Percentiles rank a stretch among this genome's conserved stretches.
phyloP scores from a whole-genome alignment of 2,329 filamentous ascomycete species.

The Juglanconis juglandina region DNA sequence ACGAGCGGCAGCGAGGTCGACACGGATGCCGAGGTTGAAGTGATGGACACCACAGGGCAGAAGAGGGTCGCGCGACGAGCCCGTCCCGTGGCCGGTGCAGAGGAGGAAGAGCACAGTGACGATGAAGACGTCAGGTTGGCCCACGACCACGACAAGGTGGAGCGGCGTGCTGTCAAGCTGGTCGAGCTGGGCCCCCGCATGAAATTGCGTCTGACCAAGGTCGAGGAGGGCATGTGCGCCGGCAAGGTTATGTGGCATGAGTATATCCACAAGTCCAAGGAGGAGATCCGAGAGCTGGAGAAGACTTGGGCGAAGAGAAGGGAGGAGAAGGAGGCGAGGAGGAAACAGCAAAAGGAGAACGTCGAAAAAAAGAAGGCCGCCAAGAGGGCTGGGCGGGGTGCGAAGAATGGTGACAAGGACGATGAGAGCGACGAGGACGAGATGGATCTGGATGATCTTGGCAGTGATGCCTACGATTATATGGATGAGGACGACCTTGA shows the following conservation, averaged over 20 bases:
- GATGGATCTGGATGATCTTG: slow-evolving; percentile 34
- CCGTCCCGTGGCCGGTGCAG: slow-evolving; percentile 41
- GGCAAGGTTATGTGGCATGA: slow-evolving; percentile 98
- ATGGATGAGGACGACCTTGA: slow-evolving; percentile 48
- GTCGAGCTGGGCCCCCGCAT: slow-evolving; percentile 89
- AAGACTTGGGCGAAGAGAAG: slow-evolving; percentile 75
- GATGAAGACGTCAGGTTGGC: slow-evolving; percentile 35
- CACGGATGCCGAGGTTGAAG: slow-evolving; percentile 92
- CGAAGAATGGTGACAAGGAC: slow-evolving; percentile 37
- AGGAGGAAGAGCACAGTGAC: slow-evolving; percentile 41
- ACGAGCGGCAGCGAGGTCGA: slow-evolving; percentile 88
- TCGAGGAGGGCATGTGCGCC: slow-evolving; percentile 87
- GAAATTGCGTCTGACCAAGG: slow-evolving; percentile 85
- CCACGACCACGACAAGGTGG: slow-evolving; percentile 54
- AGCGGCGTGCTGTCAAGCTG: slow-evolving; percentile 85
- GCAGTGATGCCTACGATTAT: slow-evolving; percentile 34
- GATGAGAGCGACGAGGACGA: slow-evolving; percentile 31
- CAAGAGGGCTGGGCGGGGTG: slow-evolving; percentile 25
- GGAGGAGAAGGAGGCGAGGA: slow-evolving; percentile 77
- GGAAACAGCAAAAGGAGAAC: slow-evolving; percentile 82
- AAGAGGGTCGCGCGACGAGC: slow-evolving; percentile 53
- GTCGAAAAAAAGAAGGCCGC: slow-evolving; percentile 76
- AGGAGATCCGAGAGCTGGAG: slow-evolving; percentile 75
- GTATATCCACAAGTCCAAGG: slow-evolving; percentile 78
- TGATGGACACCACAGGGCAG: slow-evolving; percentile 64